Percentiles rank a stretch among this genome's conserved stretches.
These are phyloP conservation scores for Aureobasidium sp. DNA, from an alignment of 2,329 filamentous ascomycete genomes.

Conservation along the genomic window DNA sequence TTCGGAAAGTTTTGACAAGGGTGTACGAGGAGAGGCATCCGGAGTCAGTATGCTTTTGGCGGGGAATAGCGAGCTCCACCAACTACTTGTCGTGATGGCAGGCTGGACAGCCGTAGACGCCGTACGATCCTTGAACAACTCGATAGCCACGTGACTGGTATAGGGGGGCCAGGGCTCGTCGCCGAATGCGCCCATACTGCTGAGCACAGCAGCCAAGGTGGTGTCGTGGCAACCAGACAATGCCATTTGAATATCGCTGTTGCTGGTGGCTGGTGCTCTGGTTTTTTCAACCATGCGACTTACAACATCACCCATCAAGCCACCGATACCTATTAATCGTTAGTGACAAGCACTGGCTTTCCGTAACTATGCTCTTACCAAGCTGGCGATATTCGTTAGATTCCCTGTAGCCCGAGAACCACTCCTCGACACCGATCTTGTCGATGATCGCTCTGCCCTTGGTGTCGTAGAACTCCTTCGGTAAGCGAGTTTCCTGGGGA, in stretches of 20 bases:
- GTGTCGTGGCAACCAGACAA: constrained; percentile 90
- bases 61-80: constrained; percentile 33
- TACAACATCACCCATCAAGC: constrained; percentile 75
- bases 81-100: constrained; percentile 22
- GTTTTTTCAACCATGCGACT: constrained; percentile 41
- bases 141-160: constrained; percentile 84
- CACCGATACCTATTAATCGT: constrained; percentile 80
- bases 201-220: constrained; percentile 72
- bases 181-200: constrained; percentile 70
- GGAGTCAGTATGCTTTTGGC: constrained; percentile 18
- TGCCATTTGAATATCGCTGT: constrained; percentile 60
- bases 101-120: constrained; percentile 22
- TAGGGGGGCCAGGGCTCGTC: constrained; percentile 79
- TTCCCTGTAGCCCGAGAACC: constrained; percentile 50
- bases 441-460: constrained; percentile 64
- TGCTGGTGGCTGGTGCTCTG: constrained; percentile 33
- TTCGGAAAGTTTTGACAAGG: constrained; percentile 48
- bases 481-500: constrained; percentile 69
- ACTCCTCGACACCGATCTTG: constrained; percentile 76
- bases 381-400: constrained; percentile 7
- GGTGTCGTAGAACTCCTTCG: constrained; percentile 78
- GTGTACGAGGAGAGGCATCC: constrained; percentile 41
- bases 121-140: constrained; percentile 63
- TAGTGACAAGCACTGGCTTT: background rate
- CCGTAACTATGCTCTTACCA: background rate